A percentile compares a stretch with the other conserved stretches of the same genome.
Conservation (phyloP, 768 basidiomycete species). For the Trametes cingulata region DNA sequence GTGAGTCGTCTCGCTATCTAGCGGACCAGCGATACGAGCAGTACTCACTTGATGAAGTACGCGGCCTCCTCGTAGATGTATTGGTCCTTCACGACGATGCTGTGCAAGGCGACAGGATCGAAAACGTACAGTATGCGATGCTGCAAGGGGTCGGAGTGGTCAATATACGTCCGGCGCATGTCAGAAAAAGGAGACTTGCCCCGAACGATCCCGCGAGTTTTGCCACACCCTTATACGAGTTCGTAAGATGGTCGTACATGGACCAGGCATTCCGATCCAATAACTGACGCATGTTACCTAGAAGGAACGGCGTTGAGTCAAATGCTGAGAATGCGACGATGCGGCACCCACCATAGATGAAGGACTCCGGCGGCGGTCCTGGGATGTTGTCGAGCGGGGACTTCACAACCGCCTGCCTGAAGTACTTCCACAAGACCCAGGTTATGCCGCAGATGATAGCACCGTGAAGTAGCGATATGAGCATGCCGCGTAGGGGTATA, state of each 20-base stretch:
- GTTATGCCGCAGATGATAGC: background rate
- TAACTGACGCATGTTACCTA: background rate
- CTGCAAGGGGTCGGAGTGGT: too few relatives aligned
- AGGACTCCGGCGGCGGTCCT: constrained; percentile 5
- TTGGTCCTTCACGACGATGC: constrained; percentile 48
- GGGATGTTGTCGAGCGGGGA: constrained; percentile 15
- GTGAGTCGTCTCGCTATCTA: too few relatives aligned
- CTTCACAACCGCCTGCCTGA: constrained; percentile 5
- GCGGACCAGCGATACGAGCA: too few relatives aligned
- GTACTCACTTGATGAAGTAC: constrained; percentile 47
- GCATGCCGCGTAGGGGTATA: background rate
- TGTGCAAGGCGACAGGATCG: constrained; percentile 50
- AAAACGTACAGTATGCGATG: constrained; percentile 48
- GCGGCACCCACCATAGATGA: constrained; percentile 1
- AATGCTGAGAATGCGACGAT: constrained; percentile 49
- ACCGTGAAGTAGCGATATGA: background rate
- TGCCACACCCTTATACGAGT: too few relatives aligned
- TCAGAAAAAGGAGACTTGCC: too few relatives aligned
- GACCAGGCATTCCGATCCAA: too few relatives aligned
- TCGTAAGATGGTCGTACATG: too few relatives aligned
- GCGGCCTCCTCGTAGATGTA: constrained; percentile 46
- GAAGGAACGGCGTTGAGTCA: too few relatives aligned
- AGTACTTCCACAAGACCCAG: constrained; percentile 12
- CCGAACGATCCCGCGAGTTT: too few relatives aligned
- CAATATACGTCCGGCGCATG: too few relatives aligned